A percentile compares a stretch with the other conserved stretches of the same genome.
These are phyloP conservation scores for Leucaena leucocephala DNA, from an alignment of 306 rosid species.

Conservation along the genomic window DNA sequence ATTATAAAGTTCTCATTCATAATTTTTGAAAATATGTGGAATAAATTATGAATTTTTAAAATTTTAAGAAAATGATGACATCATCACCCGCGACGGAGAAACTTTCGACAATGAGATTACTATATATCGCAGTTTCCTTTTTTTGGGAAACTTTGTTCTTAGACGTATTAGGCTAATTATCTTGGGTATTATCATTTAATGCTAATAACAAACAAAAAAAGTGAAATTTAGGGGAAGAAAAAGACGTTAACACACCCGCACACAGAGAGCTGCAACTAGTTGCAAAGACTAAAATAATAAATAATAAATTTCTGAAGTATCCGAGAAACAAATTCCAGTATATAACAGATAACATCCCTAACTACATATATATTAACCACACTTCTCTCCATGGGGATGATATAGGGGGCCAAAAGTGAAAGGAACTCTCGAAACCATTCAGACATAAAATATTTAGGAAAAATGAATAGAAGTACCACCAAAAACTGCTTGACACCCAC, in stretches of 20 bases:
- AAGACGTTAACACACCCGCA: neutral
- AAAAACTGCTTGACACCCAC: conserved; percentile 54
- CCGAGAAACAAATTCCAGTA: conserved; percentile 39
- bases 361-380: conserved; percentile 27
- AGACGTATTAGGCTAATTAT: no score
- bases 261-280: neutral
- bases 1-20: no score
- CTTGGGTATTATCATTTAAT: no score
- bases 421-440: conserved; percentile 39
- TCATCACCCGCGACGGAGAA: no score
- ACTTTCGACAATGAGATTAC: no score
- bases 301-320: conserved; percentile 1
- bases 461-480: conserved; percentile 45
- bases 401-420: conserved; percentile 13
- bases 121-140: no score
- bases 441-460: conserved; percentile 23
- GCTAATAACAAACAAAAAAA: no score
- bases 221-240: neutral
- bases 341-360: conserved; percentile 47
- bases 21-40: no score
- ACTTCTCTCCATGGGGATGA: conserved; percentile 22
- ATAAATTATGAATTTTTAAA: no score
- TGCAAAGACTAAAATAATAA: conserved; percentile 6
- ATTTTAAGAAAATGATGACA: no score
- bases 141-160: no score